Evolutionary conservation across 768 basidiomycete species (phyloP).

Genomic region (Leccinum obscurum): DNA sequence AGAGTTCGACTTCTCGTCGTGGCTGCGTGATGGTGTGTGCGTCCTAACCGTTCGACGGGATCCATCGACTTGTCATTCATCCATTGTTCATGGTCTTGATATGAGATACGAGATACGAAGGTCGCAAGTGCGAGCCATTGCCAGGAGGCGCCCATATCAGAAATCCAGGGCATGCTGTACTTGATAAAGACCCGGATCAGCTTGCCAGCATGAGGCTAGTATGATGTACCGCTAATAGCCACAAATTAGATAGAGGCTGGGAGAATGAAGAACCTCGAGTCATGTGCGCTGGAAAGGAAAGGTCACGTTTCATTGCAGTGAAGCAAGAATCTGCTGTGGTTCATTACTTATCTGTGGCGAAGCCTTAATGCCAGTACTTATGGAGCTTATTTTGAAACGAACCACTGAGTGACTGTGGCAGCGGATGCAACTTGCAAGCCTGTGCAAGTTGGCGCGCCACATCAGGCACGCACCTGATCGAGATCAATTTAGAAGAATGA

Average conservation of each 20-base stretch:
- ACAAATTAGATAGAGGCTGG: background rate
- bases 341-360: constrained; percentile 16
- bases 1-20: background rate
- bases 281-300: constrained; percentile 3
- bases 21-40: background rate
- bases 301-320: constrained; percentile 2
- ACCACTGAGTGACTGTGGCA: constrained; percentile 4
- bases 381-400: constrained; percentile 17
- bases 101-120: constrained; percentile 3
- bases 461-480: constrained; percentile 13
- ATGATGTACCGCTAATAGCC: constrained; percentile 1
- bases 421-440: background rate
- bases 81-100: background rate
- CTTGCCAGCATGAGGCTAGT: constrained; percentile 1
- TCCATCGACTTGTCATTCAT: constrained; percentile 2
- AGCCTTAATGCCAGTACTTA: background rate
- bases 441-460: constrained; percentile 2
- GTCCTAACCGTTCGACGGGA: constrained; percentile 1
- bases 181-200: background rate
- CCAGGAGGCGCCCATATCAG: constrained; percentile 1
- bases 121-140: background rate
- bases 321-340: constrained; percentile 2
- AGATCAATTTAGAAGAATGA: constrained; percentile 5
- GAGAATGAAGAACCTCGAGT: constrained; percentile 1
- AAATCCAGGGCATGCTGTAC: constrained; percentile 17